phyloP scores from a whole-genome alignment of 306 rosid species.

The Pyrus communis region DNA sequence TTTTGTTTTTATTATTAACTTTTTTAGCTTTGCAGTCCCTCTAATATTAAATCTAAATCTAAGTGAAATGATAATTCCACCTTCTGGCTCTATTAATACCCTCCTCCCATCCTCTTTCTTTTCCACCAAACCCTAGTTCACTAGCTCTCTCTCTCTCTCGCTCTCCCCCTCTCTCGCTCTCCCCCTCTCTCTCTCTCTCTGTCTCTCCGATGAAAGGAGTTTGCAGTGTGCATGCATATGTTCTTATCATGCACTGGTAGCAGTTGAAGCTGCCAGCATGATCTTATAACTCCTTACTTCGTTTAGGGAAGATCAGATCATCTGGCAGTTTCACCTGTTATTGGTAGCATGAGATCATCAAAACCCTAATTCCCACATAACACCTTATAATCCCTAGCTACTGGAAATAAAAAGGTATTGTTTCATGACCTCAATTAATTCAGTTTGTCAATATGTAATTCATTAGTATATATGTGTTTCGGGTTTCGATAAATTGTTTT shows the following conservation, averaged over 20 bases:
- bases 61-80: not conserved
- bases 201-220: not conserved
- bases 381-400: not conserved
- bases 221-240: not conserved
- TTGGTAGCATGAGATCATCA: slow-evolving; percentile 36
- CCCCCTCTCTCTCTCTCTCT: not conserved
- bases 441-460: not conserved
- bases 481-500: not conserved
- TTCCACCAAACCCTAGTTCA: slow-evolving; percentile 66
- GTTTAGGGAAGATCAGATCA: slow-evolving; percentile 85
- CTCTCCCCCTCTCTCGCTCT: not conserved
- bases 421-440: not conserved
- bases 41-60: slow-evolving; percentile 21
- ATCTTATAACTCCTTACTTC: slow-evolving; percentile 70
- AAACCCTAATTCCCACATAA: slow-evolving; percentile 20
- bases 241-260: slow-evolving; percentile 38
- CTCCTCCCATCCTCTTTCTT: slow-evolving; percentile 25
- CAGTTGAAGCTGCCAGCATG: slow-evolving; percentile 99
- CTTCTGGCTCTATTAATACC: slow-evolving; percentile 39
- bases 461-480: not conserved
- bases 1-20: slow-evolving; percentile 19
- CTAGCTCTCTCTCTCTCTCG: not conserved
- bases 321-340: slow-evolving; percentile 99
- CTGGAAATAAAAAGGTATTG: not conserved
- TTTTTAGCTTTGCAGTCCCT: slow-evolving; percentile 16